Conservation (phyloP, 257 asterid species). For the Nicotiana tomentosiformis region DNA sequence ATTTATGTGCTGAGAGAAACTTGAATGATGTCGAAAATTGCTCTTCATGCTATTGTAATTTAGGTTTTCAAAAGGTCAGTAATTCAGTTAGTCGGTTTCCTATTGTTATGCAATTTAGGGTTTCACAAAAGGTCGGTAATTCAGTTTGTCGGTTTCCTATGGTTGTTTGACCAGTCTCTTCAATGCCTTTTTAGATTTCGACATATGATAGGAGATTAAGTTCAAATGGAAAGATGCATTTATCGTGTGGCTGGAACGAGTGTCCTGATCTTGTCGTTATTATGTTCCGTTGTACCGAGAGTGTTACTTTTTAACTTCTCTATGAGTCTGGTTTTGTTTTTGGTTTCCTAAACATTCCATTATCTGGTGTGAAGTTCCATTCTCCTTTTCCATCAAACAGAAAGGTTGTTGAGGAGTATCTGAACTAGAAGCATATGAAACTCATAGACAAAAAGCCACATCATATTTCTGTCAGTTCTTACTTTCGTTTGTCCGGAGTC, state of each 20-base stretch:
- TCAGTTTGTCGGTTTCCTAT: slow-evolving; percentile 12
- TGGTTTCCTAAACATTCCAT: background rate
- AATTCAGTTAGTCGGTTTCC: background rate
- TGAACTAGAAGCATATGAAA: background rate
- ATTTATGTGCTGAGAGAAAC: background rate
- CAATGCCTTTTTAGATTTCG: background rate
- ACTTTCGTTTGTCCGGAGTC: background rate
- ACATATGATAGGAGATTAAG: background rate
- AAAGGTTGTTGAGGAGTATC: background rate
- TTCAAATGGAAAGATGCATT: background rate
- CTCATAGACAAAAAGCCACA: background rate
- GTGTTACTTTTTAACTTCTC: background rate
- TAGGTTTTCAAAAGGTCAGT: background rate
- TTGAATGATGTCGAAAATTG: background rate
- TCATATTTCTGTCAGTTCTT: background rate
- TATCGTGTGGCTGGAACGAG: background rate
- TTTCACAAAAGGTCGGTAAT: slow-evolving; percentile 15
- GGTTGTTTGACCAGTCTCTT: background rate
- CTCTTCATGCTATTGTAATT: background rate
- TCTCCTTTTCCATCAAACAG: background rate
- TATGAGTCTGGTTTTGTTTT: background rate
- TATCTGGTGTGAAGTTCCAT: background rate
- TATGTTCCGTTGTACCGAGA: background rate
- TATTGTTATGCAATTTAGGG: background rate
- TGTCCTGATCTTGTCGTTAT: background rate